Evolutionary conservation across 1,284 basidiomycete species (phyloP).

Genomic region (Tilletia setariae): DNA sequence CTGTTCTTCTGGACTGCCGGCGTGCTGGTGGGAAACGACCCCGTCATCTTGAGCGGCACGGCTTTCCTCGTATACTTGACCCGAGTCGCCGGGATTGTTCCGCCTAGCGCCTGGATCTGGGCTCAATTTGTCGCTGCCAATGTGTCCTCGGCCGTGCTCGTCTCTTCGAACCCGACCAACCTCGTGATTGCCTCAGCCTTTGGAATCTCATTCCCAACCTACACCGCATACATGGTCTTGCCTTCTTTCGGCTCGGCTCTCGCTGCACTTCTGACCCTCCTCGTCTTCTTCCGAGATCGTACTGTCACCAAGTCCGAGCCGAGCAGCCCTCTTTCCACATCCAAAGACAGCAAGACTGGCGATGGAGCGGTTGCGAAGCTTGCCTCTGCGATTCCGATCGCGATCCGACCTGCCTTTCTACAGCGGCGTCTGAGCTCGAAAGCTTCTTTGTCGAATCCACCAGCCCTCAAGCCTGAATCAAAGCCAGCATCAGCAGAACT

Average conservation of each 20-base stretch:
- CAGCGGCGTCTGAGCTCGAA: background rate
- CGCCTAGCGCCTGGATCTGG: conserved; percentile 67
- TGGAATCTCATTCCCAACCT: conserved; percentile 44
- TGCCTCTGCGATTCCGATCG: conserved; percentile 24
- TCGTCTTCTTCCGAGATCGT: conserved; percentile 41
- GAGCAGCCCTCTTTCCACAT: background rate
- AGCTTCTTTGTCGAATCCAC: too few relatives aligned
- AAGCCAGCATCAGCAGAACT: background rate
- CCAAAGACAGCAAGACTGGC: conserved; percentile 12
- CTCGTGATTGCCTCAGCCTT: conserved; percentile 54
- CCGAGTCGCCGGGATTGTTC: conserved; percentile 63
- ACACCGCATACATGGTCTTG: conserved; percentile 50
- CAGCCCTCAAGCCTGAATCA: too few relatives aligned
- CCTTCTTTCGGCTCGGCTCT: conserved; percentile 41
- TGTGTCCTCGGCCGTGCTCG: conserved; percentile 60
- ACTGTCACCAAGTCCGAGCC: background rate
- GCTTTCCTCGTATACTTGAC: conserved; percentile 83
- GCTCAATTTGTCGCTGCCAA: conserved; percentile 74
- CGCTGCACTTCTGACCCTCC: conserved; percentile 31
- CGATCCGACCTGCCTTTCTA: conserved; percentile 12
- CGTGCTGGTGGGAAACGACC: conserved; percentile 75
- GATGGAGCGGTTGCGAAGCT: conserved; percentile 22
- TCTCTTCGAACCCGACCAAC: conserved; percentile 56
- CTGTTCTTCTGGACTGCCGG: conserved; percentile 74
- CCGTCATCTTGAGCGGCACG: conserved; percentile 63